phyloP scores from a whole-genome alignment of 768 basidiomycete genomes.

The Mycena latifolia region DNA sequence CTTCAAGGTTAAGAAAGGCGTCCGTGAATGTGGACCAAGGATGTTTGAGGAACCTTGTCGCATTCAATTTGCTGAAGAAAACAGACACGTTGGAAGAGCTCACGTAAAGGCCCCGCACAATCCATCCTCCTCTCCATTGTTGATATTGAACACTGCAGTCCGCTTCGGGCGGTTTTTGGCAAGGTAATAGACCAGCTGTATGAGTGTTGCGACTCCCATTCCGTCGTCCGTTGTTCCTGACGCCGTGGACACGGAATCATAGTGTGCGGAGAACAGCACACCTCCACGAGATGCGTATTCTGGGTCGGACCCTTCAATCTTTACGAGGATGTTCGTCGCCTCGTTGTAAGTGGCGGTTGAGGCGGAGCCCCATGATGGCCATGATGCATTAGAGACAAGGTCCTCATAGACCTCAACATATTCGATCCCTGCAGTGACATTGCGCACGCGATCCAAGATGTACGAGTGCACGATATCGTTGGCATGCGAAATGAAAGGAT shows the following conservation, averaged over 20 bases:
- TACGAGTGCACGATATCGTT: conserved; percentile 77
- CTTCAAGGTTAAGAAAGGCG: conserved; percentile 86
- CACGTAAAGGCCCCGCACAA: conserved; percentile 80
- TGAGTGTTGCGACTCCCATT: conserved; percentile 75
- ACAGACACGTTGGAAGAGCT: conserved; percentile 24
- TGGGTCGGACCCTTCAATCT: conserved; percentile 65
- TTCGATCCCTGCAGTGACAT: conserved; percentile 54
- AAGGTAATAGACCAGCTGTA: conserved; percentile 74
- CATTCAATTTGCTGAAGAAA: conserved; percentile 1
- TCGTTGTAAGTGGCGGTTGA: conserved; percentile 66
- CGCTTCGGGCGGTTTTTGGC: conserved; percentile 61
- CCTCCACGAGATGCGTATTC: conserved; percentile 49
- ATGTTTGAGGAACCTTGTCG: conserved; percentile 73
- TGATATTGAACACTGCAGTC: conserved; percentile 85
- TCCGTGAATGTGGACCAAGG: conserved; percentile 78
- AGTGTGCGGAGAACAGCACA: conserved; percentile 85
- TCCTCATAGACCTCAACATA: conserved; percentile 69
- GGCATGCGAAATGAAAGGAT: conserved; percentile 82
- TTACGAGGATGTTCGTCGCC: conserved; percentile 76
- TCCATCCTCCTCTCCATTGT: conserved; percentile 88
- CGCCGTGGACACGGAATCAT: conserved; percentile 83
- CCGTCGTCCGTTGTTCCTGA: conserved; percentile 85
- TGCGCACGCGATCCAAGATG: conserved; percentile 65
- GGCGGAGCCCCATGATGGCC: conserved; percentile 36
- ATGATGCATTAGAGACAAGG: conserved; percentile 59